Conservation (phyloP, 306 rosid genomes). For the Cicer cuneatum region DNA sequence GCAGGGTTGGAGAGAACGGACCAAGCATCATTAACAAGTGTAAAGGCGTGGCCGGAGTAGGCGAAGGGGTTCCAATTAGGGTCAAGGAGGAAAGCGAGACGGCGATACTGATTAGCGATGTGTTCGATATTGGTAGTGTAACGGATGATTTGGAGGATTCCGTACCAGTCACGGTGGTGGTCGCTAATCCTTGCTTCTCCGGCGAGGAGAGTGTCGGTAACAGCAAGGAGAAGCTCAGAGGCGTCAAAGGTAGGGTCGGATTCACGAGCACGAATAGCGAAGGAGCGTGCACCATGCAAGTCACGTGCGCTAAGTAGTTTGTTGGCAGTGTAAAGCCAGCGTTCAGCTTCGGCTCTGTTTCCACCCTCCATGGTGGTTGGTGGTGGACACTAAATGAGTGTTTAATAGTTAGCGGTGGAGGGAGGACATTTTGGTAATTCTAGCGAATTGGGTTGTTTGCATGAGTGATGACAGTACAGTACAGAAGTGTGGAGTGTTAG, state of each 20-base stretch:
- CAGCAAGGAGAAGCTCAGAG: constrained; percentile 66
- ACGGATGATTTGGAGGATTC: constrained; percentile 65
- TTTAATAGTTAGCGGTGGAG: too few species aligned
- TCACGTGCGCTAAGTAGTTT: constrained; percentile 80
- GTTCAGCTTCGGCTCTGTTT: constrained; percentile 75
- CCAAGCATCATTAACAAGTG: constrained; percentile 85
- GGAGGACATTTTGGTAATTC: too few species aligned
- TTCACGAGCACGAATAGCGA: constrained; percentile 88
- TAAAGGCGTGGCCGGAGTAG: constrained; percentile 67
- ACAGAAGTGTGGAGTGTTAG: too few species aligned
- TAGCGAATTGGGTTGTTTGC: too few species aligned
- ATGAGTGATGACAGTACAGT: too few species aligned
- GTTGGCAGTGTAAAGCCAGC: constrained; percentile 85
- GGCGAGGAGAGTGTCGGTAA: constrained; percentile 78
- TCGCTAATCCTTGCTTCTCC: constrained; percentile 68
- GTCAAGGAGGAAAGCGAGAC: constrained; percentile 72
- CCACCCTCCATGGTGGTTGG: constrained; percentile 42
- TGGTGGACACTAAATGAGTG: too few species aligned
- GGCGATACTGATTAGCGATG: constrained; percentile 77
- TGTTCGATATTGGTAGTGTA: constrained; percentile 69
- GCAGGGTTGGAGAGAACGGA: constrained; percentile 64
- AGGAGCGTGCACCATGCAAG: constrained; percentile 72
- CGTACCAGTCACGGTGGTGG: constrained; percentile 69
- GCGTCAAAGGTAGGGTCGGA: constrained; percentile 77
- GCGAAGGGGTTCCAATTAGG: constrained; percentile 67